phyloP scores from a whole-genome alignment of 305 asterid genomes.

The Solanum hybrid region DNA sequence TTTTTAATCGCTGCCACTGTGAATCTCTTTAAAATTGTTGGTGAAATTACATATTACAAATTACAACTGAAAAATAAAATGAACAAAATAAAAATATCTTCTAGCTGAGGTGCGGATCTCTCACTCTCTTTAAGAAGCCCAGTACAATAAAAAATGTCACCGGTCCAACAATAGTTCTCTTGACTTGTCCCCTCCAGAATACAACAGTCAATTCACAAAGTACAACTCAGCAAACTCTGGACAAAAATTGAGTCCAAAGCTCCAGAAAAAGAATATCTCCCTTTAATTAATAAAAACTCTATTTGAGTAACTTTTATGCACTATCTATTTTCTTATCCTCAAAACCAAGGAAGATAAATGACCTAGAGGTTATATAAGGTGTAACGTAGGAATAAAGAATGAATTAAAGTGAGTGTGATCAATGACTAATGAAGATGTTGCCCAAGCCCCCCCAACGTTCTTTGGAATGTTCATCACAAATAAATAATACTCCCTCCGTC shows the following conservation, averaged over 20 bases:
- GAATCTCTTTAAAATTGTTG: neutral
- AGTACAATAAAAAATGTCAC: neutral
- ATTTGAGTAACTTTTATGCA: neutral
- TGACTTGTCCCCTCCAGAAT: neutral
- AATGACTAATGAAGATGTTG: neutral
- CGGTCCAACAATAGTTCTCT: neutral
- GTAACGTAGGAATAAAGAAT: neutral
- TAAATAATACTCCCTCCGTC: too few species aligned
- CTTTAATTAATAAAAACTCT: neutral
- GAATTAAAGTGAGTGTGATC: neutral
- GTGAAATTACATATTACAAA: neutral
- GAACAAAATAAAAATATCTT: too few species aligned
- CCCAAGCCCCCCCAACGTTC: neutral
- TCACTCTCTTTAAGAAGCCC: neutral
- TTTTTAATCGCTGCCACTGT: neutral
- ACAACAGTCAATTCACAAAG: neutral
- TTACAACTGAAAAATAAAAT: too few species aligned
- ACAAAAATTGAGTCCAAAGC: neutral
- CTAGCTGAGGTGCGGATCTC: neutral
- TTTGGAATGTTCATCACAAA: neutral
- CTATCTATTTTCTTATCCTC: neutral
- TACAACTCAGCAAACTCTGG: neutral
- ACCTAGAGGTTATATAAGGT: neutral
- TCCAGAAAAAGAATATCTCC: neutral
- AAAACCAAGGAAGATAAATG: neutral